Conservation (phyloP, 805 yeast species). For the Metschnikowia aberdeeniae region DNA sequence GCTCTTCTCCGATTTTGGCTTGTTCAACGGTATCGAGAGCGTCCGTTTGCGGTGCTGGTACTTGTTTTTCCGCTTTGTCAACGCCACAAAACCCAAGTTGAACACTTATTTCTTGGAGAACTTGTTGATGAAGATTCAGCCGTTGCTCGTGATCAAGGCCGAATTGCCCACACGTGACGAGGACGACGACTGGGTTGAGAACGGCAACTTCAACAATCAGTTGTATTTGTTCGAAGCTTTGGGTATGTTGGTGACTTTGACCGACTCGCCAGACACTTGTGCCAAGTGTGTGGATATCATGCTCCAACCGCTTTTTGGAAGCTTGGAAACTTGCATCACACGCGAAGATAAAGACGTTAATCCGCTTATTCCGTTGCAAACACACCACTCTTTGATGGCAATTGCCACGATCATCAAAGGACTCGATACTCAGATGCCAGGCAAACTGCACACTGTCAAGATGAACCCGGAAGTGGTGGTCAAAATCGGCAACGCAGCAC, state of each 20-base stretch:
- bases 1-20: conserved; percentile 76
- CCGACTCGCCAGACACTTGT: conserved; percentile 24
- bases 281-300: conserved; percentile 56
- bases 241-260: conserved; percentile 64
- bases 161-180: conserved; percentile 53
- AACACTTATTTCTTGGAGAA: conserved; percentile 51
- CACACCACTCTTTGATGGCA: conserved; percentile 84
- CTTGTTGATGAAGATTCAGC: conserved; percentile 56
- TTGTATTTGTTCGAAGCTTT: conserved; percentile 80
- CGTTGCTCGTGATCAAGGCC: conserved; percentile 61
- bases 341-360: conserved; percentile 33
- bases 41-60: conserved; percentile 90
- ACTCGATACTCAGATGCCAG: conserved; percentile 50
- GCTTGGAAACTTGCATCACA: conserved; percentile 60
- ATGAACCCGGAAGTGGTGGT: conserved; percentile 36
- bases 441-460: conserved; percentile 20
- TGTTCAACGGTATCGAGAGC: conserved; percentile 67
- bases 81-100: conserved; percentile 61
- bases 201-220: conserved; percentile 70
- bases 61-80: conserved; percentile 76
- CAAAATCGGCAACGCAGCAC: conserved; percentile 61
- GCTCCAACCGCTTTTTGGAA: conserved; percentile 70
- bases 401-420: conserved; percentile 90
- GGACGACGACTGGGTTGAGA: conserved; percentile 44
- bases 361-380: conserved; percentile 54